These are phyloP conservation scores for Melanopsichium pennsylvanicum DNA, from an alignment of 1,284 basidiomycete genomes.

Conservation along the genomic window DNA sequence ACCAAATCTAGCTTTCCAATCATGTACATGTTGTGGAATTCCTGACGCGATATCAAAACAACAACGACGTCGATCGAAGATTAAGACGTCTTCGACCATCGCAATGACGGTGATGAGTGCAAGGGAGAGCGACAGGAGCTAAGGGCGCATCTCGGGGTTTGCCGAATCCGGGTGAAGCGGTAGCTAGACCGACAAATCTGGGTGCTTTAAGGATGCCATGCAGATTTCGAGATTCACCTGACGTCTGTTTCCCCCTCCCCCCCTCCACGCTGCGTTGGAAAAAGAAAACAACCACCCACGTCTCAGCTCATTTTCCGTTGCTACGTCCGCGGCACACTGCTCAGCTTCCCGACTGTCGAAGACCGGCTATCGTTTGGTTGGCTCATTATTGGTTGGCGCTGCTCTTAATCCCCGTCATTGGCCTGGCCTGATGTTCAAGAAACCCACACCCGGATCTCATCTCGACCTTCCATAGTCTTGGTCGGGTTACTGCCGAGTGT, in stretches of 20 bases:
- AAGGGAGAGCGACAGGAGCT: background rate
- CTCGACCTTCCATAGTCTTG: conserved; percentile 8
- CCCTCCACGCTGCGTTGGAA: background rate
- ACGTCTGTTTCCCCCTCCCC: background rate
- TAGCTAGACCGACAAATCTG: conserved; percentile 1
- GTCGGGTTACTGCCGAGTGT: background rate
- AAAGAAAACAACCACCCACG: background rate
- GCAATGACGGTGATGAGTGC: no score
- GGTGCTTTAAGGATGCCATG: conserved; percentile 8
- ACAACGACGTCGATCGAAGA: no score
- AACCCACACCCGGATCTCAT: conserved; percentile 9
- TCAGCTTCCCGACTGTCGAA: conserved; percentile 7
- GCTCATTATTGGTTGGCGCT: no score
- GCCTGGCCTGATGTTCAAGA: no score
- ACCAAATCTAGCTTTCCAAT: no score
- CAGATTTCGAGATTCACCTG: background rate
- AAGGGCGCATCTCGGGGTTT: conserved; percentile 11
- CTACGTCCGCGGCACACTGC: conserved; percentile 6
- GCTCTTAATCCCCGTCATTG: no score
- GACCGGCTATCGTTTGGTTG: background rate
- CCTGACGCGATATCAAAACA: no score
- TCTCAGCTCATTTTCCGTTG: background rate
- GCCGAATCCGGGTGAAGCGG: conserved; percentile 17
- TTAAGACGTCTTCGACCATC: no score
- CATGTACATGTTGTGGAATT: no score